Evolutionary conservation across 1,284 basidiomycete genomes (phyloP), one percentile per base, ranked within the genome.

Genomic region (Cutaneotrichosporon sp.): DNA sequence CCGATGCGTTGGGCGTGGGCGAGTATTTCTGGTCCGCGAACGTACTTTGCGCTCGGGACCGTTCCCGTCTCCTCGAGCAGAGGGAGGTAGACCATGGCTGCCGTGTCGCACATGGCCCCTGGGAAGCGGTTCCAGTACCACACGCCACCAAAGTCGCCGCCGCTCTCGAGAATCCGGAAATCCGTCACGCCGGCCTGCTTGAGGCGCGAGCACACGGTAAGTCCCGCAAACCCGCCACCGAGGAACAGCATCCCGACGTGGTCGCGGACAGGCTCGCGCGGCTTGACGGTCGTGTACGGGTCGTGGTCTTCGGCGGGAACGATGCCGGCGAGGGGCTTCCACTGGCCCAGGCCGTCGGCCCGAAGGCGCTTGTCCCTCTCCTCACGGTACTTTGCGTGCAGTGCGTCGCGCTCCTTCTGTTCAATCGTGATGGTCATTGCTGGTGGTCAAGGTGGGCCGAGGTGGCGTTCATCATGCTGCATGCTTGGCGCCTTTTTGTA

Each of bases 51-150:
- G 13, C 23, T 46, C 18, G 52, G 53, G 9, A 52, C 34, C 4
- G 37, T 39, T 34, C 47, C 50, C 4, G 44, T 44, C 50, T 58
- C 56, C 50, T 58, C 56, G 8, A 52, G 45, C 12, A 55, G 38
- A 15, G 52, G 53, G 34, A 54, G 47, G 37, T 58, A 58, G 21
- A 55, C 46, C 52, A 58, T 54, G 20, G 52, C 46, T 12, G 52
- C 56, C 9, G 56, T 55, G 56, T 58, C 56, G 47, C 56, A 58
- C 52, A 52, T 52, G 8, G 56, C 56, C 7, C 56, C 56, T 1
- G 56, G 56, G 50, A 46, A 58, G 35, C 56, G 56, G 47, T 58
- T 58, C 55, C 55, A 57, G 51, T 50, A 53, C 56, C 56, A 58
- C 3, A 58, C 56, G n/a, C 56, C 56, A 18, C 56, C 56, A 30